These are phyloP conservation scores for Colletotrichum simmondsii DNA, from an alignment of 2,329 filamentous ascomycete species.

Conservation along the genomic window DNA sequence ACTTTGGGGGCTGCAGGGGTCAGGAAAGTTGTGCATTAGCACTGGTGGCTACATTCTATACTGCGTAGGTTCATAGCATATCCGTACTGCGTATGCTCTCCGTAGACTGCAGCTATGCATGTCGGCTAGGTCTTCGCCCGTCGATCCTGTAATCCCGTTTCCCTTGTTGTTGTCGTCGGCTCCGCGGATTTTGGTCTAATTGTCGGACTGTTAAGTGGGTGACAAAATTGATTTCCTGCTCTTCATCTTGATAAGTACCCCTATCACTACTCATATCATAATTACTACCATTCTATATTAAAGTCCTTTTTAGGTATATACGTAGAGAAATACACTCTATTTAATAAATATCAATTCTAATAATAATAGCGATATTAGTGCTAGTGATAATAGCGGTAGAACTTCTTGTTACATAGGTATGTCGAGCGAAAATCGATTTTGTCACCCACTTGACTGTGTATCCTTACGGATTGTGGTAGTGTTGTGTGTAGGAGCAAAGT, in stretches of 20 bases:
- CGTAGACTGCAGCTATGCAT: not conserved
- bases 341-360: no score
- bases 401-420: no score
- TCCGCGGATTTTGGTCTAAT: conserved; percentile 2
- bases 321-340: no score
- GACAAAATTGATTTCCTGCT: no score
- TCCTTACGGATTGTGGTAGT: not conserved
- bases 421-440: no score
- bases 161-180: conserved; percentile 4
- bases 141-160: conserved; percentile 2
- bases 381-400: no score
- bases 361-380: no score
- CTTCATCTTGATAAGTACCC: no score
- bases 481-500: not conserved
- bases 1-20: not conserved
- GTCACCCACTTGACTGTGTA: not conserved
- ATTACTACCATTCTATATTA: no score
- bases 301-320: no score
- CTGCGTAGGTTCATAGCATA: not conserved
- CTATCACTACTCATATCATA: no score
- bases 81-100: not conserved
- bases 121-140: not conserved
- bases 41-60: not conserved
- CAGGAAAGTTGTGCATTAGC: not conserved
- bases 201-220: not conserved